A percentile compares a stretch with the other conserved stretches of the same genome.
Conservation (phyloP, 768 basidiomycete species). For the Kwoniella sp. region DNA sequence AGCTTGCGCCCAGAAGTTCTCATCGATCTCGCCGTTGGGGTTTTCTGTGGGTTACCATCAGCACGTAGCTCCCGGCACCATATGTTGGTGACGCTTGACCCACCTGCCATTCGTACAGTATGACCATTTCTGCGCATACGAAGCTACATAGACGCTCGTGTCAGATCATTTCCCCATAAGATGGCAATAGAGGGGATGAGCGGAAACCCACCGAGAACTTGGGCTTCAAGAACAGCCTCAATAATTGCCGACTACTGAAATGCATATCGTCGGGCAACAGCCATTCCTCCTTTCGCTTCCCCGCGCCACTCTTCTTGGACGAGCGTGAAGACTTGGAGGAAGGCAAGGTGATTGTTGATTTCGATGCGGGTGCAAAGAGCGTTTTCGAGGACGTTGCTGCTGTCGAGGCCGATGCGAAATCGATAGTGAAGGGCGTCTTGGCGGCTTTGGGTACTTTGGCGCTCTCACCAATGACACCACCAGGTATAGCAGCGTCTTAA, state of each 20-base stretch:
- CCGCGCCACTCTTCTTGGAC: conserved; percentile 17
- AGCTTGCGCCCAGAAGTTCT: conserved; percentile 95
- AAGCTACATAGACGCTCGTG: conserved; percentile 61
- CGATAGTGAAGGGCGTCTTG: conserved; percentile 53
- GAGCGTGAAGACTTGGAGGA: conserved; percentile 24
- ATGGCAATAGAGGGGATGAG: not conserved
- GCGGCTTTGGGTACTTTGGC: conserved; percentile 56
- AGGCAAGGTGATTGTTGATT: conserved; percentile 42
- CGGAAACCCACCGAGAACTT: conserved; percentile 77
- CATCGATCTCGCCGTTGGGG: conserved; percentile 83
- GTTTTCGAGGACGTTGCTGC: conserved; percentile 38
- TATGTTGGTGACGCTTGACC: not conserved
- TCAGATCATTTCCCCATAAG: not conserved
- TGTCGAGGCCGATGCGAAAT: conserved; percentile 57
- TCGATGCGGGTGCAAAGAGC: conserved; percentile 49
- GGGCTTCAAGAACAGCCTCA: conserved; percentile 92
- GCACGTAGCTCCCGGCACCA: too few relatives aligned
- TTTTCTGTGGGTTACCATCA: conserved; percentile 58
- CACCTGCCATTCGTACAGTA: conserved; percentile 59
- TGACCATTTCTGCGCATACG: conserved; percentile 77
- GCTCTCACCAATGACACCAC: conserved; percentile 58
- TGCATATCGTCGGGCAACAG: conserved; percentile 96
- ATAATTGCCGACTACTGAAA: conserved; percentile 84
- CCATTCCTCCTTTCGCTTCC: conserved; percentile 61
- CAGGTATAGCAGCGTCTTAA: conserved; percentile 56